Conservation (phyloP, 2,329 filamentous ascomycete species). For the Neopestalotiopsis sp. region DNA sequence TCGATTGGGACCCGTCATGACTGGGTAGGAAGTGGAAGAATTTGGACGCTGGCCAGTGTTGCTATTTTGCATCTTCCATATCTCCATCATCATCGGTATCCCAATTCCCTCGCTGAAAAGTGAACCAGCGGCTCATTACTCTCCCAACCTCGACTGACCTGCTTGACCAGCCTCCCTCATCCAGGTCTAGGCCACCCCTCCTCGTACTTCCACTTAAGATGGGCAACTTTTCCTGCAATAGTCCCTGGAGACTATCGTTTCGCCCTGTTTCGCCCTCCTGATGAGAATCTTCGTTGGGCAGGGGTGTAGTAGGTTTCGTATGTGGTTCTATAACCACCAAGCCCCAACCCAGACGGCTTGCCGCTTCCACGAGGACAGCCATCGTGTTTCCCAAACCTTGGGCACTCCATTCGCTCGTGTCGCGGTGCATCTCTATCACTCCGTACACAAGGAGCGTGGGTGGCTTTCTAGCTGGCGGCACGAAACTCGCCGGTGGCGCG, state of each 20-base stretch:
- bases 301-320: background rate
- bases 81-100: slow-evolving; percentile 24
- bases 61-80: slow-evolving; percentile 7
- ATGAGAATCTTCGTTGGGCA: slow-evolving; percentile 33
- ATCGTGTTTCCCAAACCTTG: slow-evolving; percentile 71
- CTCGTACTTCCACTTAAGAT: slow-evolving; percentile 64
- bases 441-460: slow-evolving; percentile 68
- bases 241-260: slow-evolving; percentile 32
- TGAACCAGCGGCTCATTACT: slow-evolving; percentile 71
- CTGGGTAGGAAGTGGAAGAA: background rate
- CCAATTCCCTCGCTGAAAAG: slow-evolving; percentile 49
- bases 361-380: slow-evolving; percentile 68
- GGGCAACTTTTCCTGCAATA: slow-evolving; percentile 61
- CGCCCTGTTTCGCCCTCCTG: background rate
- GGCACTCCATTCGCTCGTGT: slow-evolving; percentile 76
- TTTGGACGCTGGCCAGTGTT: background rate
- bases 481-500: slow-evolving; percentile 39
- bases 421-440: slow-evolving; percentile 67
- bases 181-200: slow-evolving; percentile 44
- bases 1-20: background rate
- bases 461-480: slow-evolving; percentile 15
- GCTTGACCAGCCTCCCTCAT: slow-evolving; percentile 62
- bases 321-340: slow-evolving; percentile 55
- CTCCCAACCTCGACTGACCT: slow-evolving; percentile 62
- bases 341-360: slow-evolving; percentile 48